These are phyloP conservation scores for Baeospora myosura DNA, from an alignment of 1,284 basidiomycete species.

Conservation along the genomic window DNA sequence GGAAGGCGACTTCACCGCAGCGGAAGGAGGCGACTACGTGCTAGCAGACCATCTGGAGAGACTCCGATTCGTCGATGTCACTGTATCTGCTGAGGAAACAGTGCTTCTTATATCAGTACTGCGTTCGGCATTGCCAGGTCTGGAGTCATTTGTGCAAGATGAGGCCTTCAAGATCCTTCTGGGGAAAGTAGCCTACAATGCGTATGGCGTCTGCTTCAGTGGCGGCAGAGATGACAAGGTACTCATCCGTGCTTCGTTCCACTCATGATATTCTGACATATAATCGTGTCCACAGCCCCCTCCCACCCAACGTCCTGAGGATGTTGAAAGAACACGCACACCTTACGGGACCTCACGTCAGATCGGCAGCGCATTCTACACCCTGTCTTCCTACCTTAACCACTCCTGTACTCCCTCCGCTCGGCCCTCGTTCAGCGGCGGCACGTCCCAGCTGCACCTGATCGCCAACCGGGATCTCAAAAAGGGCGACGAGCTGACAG, in stretches of 20 bases:
- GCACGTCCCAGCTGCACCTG: constrained; percentile 59
- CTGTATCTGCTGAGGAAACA: constrained; percentile 41
- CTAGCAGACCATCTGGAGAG: constrained; percentile 72
- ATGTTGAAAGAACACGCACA: constrained; percentile 65
- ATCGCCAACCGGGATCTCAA: constrained; percentile 58
- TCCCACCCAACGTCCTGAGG: constrained; percentile 48
- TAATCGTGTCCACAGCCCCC: constrained; percentile 41
- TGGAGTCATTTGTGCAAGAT: constrained; percentile 61
- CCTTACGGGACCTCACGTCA: constrained; percentile 66
- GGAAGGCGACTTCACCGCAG: constrained; percentile 35
- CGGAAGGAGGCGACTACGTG: constrained; percentile 47
- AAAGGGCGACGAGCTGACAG: constrained; percentile 65
- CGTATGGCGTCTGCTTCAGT: constrained; percentile 58
- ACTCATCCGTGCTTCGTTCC: constrained; percentile 6
- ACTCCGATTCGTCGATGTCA: constrained; percentile 54
- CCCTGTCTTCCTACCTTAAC: constrained; percentile 66
- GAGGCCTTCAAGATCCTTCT: constrained; percentile 55
- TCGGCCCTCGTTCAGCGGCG: constrained; percentile 51
- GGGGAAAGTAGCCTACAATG: constrained; percentile 70
- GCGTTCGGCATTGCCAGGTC: constrained; percentile 54
- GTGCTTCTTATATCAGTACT: constrained; percentile 51
- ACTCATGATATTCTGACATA: constrained; percentile 3
- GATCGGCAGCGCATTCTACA: constrained; percentile 65
- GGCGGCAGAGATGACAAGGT: constrained; percentile 68
- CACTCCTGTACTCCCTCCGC: constrained; percentile 69